Percentiles rank a stretch among this genome's conserved stretches.
These are phyloP conservation scores for Russula vinacea DNA, from an alignment of 768 basidiomycete genomes.

Conservation along the genomic window DNA sequence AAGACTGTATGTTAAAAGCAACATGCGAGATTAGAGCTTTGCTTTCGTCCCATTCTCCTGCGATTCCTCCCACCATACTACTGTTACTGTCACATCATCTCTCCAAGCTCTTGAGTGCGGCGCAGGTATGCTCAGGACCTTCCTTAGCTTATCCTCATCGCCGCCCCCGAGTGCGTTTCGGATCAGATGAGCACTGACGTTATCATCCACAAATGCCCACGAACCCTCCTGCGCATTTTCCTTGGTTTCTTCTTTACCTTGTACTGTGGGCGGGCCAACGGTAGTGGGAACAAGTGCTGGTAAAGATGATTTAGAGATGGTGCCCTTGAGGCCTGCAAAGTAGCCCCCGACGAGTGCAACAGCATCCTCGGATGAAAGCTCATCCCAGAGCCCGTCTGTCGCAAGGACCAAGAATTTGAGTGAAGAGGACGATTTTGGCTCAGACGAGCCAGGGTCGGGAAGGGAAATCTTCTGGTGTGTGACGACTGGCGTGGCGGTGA, in stretches of 20 bases:
- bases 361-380: constrained; percentile 70
- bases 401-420: constrained; percentile 84
- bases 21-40: constrained; percentile 46
- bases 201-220: constrained; percentile 80
- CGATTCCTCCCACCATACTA: constrained; percentile 79
- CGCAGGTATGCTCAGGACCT: constrained; percentile 75
- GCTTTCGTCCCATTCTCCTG: constrained; percentile 47
- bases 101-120: constrained; percentile 72
- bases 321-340: constrained; percentile 66
- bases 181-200: constrained; percentile 78
- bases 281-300: constrained; percentile 54
- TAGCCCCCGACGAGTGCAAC: constrained; percentile 87
- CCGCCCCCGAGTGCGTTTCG: constrained; percentile 92
- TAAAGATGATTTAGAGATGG: constrained; percentile 57
- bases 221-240: constrained; percentile 42
- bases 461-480: constrained; percentile 70
- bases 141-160: constrained; percentile 54
- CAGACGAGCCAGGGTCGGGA: constrained; percentile 37
- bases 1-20: constrained; percentile 24
- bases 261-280: constrained; percentile 52
- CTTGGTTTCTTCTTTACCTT: constrained; percentile 55
- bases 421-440: constrained; percentile 35
- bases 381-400: constrained; percentile 67
- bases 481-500: constrained; percentile 78
- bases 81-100: constrained; percentile 84